Evolutionary conservation across 139 green algal genomes (phyloP).

Genomic region (Chlorella ohadii): DNA sequence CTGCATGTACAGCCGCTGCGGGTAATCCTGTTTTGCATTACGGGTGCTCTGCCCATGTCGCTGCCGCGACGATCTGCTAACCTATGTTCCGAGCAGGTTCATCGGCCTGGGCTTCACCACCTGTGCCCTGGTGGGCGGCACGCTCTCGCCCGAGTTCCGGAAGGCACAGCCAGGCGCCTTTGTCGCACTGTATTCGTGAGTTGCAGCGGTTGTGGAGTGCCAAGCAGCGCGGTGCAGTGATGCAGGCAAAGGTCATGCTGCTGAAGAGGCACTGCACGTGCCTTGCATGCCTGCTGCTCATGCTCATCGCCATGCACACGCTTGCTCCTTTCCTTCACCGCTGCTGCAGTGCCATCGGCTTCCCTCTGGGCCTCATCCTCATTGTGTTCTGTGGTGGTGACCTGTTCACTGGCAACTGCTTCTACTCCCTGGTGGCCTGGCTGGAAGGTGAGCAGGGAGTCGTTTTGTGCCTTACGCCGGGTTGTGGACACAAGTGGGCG

Average conservation of each 20-base stretch:
- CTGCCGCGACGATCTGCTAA: no score
- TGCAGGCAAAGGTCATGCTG: no score
- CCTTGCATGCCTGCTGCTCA: background rate
- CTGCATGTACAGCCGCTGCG: no score
- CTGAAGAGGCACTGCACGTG: no score
- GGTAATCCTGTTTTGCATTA: no score
- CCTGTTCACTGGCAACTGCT: conserved; percentile 25
- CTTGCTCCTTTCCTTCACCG: background rate
- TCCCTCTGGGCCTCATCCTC: conserved; percentile 8
- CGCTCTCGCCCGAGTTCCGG: conserved; percentile 2
- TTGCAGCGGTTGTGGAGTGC: no score
- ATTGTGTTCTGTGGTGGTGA: conserved; percentile 12
- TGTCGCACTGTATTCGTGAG: background rate
- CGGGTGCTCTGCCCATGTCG: no score
- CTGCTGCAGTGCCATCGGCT: background rate
- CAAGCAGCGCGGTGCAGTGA: no score
- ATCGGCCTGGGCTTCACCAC: conserved; percentile 1
- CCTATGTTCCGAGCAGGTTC: no score
- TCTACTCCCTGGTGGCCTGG: background rate
- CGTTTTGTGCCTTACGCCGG: no score
- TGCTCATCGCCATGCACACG: no score
- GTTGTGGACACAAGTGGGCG: no score
- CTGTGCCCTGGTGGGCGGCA: conserved; percentile 12
- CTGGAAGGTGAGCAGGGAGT: background rate
- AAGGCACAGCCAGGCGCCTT: conserved; percentile 10